These are phyloP conservation scores for Solanum chmielewskii DNA, from an alignment of 257 asterid species.

Conservation along the genomic window DNA sequence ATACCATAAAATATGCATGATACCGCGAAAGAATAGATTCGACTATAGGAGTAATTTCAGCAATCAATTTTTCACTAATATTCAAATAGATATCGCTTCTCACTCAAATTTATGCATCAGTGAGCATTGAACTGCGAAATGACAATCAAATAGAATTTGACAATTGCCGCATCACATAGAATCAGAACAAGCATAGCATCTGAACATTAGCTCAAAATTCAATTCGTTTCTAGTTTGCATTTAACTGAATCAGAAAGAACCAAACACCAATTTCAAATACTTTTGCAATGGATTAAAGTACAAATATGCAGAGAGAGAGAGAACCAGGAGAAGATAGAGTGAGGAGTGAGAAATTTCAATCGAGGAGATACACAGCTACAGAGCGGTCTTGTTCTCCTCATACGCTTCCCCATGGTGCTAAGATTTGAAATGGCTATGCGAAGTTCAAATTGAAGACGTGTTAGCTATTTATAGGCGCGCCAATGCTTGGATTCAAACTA, in stretches of 20 bases:
- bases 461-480: slow-evolving; percentile 14
- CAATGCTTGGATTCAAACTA: slow-evolving; percentile 8
- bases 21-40: not conserved
- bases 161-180: not conserved
- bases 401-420: slow-evolving; percentile 64
- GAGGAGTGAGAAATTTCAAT: slow-evolving; percentile 23
- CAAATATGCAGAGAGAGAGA: not conserved
- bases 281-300: not conserved
- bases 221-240: not conserved
- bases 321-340: slow-evolving; percentile 68
- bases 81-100: not conserved
- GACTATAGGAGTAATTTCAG: not conserved
- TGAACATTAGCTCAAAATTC: not conserved
- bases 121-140: not conserved
- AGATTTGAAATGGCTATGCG: not conserved
- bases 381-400: slow-evolving; percentile 57
- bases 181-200: not conserved
- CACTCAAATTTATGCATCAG: not conserved
- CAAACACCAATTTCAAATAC: not conserved
- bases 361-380: slow-evolving; percentile 85
- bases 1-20: not conserved
- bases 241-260: not conserved
- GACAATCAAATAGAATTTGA: not conserved
- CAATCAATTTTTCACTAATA: not conserved
- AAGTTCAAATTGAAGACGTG: not conserved